Base-by-base conservation (phyloP, 176 grass and related monocot species). In the Triticum monococcum region DNA sequence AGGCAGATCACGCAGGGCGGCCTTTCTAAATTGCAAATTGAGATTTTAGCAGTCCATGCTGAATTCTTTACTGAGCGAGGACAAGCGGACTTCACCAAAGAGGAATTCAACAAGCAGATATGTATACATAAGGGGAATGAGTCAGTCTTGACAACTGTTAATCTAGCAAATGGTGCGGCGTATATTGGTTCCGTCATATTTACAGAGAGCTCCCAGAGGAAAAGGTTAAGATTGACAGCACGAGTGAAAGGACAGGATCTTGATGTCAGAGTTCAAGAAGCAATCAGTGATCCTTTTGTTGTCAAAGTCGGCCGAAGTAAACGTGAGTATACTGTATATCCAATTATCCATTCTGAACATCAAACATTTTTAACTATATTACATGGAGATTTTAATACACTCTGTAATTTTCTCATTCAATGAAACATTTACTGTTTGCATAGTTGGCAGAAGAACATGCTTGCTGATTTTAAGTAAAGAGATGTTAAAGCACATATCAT, bases 191-290 rank as follows among this genome's bases (percentile, higher is more conserved):
- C 80, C 12, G 6, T 71, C 20, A 3, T 0, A 7, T 82, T 82
- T 57, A 71, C 2, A 25, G 46, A 82, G 80, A 57, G 80, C 32
- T 57, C 80, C 4, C 5, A 71, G 1, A 0, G 22, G 8, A 56
- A 70, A 54, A 54, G 1, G 28, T 24, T 82, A 69, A 68, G 79
- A 82, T 82, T 82, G 64, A n/a, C 43, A 69, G 79, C 64, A 36
- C 35, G 79, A 54, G 64, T 82, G 30, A 82, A 82, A 57, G 7
- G 12, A 0, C 80, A 57, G 45, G 80, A 82, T 37, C 80, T 52
- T 52, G 3, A 0, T 0, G 12, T 57, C 43, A 82, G 80, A 50
- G 65, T 71, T 57, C 80, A 82, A 17, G 80, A 82, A 82, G 80
- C 80, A 56, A 25, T 52, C 31, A 82, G 12, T 54, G 5, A 37